Evolutionary conservation across 768 basidiomycete genomes (phyloP).

Genomic region (Trametes maxima): DNA sequence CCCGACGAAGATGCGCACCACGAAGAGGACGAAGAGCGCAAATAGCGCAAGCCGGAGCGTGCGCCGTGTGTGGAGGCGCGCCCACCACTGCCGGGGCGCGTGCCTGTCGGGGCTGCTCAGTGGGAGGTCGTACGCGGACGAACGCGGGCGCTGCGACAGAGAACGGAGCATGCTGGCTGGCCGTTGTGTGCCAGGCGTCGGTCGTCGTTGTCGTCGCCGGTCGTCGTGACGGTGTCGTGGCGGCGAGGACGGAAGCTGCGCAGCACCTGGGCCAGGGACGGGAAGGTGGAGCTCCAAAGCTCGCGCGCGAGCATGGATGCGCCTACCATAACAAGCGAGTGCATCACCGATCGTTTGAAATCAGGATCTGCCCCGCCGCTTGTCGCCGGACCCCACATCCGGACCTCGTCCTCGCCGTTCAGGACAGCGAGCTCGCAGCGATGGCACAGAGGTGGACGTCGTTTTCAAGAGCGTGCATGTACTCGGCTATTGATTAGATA

Average conservation of each 20-base stretch:
- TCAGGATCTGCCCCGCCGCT: neutral
- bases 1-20: constrained; percentile 9
- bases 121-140: constrained; percentile 12
- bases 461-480: too few species aligned
- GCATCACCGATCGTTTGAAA: too few species aligned
- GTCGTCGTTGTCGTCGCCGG: constrained; percentile 1
- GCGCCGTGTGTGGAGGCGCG: constrained; percentile 11
- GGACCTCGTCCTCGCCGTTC: neutral
- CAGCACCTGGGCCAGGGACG: neutral
- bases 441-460: too few species aligned
- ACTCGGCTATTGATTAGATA: too few species aligned
- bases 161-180: constrained; percentile 18
- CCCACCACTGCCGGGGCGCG: constrained; percentile 5
- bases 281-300: neutral
- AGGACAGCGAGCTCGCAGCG: too few species aligned
- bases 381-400: neutral
- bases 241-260: neutral
- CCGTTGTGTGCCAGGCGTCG: neutral
- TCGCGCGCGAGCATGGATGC: too few species aligned
- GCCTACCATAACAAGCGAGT: too few species aligned
- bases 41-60: constrained; percentile 12
- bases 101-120: constrained; percentile 7
- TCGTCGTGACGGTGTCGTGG: neutral
- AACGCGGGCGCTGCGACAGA: neutral
- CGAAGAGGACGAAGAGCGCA: neutral